Evolutionary conservation across 331 rosid species (phyloP).

Genomic region (Quercus phellos): DNA sequence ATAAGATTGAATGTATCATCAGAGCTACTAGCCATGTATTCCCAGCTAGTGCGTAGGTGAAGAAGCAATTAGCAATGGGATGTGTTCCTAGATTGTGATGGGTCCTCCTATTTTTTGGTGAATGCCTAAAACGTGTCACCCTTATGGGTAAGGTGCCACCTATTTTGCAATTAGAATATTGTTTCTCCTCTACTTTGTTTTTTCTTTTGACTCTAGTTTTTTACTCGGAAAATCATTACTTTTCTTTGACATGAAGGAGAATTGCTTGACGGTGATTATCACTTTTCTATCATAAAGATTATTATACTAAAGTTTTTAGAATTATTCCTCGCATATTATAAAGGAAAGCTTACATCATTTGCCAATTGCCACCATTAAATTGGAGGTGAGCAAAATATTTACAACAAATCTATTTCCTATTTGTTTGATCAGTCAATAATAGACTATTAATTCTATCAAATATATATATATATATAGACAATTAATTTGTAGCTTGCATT

Average conservation of each 20-base stretch:
- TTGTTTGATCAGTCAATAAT: not conserved
- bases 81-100: not conserved
- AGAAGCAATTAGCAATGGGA: not conserved
- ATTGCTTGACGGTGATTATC: not conserved
- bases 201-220: not conserved
- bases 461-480: no score
- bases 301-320: not conserved
- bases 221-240: not conserved
- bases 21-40: not conserved
- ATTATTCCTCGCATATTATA: not conserved
- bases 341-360: not conserved
- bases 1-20: conserved; percentile 6
- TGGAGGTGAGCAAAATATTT: not conserved
- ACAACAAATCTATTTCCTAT: not conserved
- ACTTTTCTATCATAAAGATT: not conserved
- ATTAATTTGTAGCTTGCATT: no score
- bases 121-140: not conserved
- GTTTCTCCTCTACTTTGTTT: no score
- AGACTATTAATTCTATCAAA: no score
- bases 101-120: not conserved
- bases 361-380: not conserved
- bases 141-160: not conserved
- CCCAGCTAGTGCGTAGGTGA: conserved; percentile 11
- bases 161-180: no score
- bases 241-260: not conserved